Conservation (phyloP, 345 rosid species). For the Eucalyptus tenuipes region DNA sequence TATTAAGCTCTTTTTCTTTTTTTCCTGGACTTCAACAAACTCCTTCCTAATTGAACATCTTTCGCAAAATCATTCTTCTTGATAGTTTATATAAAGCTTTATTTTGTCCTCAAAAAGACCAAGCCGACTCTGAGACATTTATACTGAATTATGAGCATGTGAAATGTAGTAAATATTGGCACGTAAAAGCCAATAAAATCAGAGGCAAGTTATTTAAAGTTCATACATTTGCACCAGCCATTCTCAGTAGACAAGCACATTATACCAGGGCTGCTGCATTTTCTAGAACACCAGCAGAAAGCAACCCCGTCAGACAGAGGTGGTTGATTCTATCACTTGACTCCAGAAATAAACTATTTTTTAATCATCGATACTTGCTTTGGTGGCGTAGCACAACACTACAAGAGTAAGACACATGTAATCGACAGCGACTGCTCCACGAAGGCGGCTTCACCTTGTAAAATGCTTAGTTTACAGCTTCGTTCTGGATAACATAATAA, state of each 20-base stretch:
- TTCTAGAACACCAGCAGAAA: neutral
- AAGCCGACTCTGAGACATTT: neutral
- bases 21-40: neutral
- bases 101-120: neutral
- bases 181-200: neutral
- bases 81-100: neutral
- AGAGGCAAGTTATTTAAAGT: neutral
- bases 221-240: neutral
- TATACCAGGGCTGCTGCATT: neutral
- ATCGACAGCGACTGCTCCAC: neutral
- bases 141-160: neutral
- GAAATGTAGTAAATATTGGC: neutral
- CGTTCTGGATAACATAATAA: neutral
- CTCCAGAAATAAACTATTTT: neutral
- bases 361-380: neutral
- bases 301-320: neutral
- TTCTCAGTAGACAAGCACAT: neutral
- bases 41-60: neutral
- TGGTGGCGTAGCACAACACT: neutral
- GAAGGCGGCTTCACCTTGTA: neutral
- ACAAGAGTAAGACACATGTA: neutral
- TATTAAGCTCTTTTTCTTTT: neutral
- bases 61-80: neutral
- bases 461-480: neutral
- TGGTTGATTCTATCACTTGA: neutral